These are phyloP conservation scores for Phytophthora citricola DNA, from an alignment of 352 stramenopile genomes.

Conservation along the genomic window DNA sequence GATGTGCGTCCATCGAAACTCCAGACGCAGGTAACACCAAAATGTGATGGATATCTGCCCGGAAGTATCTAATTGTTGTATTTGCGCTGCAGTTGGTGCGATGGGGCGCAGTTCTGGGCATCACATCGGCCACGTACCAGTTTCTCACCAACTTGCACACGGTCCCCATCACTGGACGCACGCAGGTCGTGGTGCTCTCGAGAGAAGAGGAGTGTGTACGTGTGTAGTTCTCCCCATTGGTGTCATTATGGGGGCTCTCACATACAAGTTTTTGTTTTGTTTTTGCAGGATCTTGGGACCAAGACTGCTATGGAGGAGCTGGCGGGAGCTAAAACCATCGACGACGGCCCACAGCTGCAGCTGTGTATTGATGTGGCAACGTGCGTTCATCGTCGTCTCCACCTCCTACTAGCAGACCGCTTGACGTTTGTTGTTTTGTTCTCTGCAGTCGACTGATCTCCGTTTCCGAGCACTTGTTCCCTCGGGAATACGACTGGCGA, in stretches of 20 bases:
- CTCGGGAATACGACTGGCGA: conserved; percentile 68
- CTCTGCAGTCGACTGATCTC: conserved; percentile 52
- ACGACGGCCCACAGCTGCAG: conserved; percentile 49
- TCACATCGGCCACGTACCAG: conserved; percentile 62
- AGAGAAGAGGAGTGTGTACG: conserved; percentile 69
- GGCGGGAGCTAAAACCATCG: conserved; percentile 45
- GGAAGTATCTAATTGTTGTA: background rate
- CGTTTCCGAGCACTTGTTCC: conserved; percentile 72
- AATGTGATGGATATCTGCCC: too few relatives aligned
- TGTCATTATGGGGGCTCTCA: background rate
- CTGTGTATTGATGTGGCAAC: conserved; percentile 70
- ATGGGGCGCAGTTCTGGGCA: conserved; percentile 45
- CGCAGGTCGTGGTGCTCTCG: conserved; percentile 71
- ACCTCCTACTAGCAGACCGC: background rate
- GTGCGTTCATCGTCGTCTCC: conserved; percentile 39
- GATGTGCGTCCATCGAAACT: conserved; percentile 60
- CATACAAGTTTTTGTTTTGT: background rate
- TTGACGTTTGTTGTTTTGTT: conserved; percentile 1
- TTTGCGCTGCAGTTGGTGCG: conserved; percentile 40
- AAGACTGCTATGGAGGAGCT: conserved; percentile 54
- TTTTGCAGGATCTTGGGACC: conserved; percentile 58
- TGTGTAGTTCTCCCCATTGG: background rate
- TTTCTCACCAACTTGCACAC: conserved; percentile 76
- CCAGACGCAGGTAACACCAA: conserved; percentile 36
- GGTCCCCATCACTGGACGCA: conserved; percentile 70